A percentile compares a stretch with the other conserved stretches of the same genome.
These are phyloP conservation scores for Hanseniaspora nectarophila DNA, from an alignment of 805 yeast species.

Conservation along the genomic window DNA sequence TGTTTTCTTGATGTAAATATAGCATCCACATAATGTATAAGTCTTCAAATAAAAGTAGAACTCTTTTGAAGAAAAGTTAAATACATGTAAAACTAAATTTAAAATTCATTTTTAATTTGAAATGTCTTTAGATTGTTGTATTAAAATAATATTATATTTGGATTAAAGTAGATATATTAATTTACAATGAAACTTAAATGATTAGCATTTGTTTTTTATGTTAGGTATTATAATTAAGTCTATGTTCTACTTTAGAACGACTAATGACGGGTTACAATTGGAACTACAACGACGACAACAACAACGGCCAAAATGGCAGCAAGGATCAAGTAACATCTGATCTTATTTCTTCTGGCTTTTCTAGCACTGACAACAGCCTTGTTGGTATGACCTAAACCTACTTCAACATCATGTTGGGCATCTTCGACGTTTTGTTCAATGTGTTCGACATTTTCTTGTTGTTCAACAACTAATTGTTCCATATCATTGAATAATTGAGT, in stretches of 20 bases:
- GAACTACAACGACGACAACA: conserved; percentile 55
- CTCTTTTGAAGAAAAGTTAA: too few relatives aligned
- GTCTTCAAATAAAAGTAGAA: too few relatives aligned
- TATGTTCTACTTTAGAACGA: too few relatives aligned
- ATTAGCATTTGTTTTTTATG: too few relatives aligned
- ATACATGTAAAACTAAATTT: too few relatives aligned
- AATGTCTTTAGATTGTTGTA: neutral
- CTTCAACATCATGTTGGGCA: conserved; percentile 85
- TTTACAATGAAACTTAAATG: too few relatives aligned
- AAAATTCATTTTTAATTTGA: too few relatives aligned
- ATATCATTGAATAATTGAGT: conserved; percentile 89
- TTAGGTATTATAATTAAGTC: neutral
- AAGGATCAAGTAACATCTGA: conserved; percentile 66
- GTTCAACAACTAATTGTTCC: conserved; percentile 93
- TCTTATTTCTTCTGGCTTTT: conserved; percentile 80
- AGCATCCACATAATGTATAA: too few relatives aligned
- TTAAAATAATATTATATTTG: too few relatives aligned
- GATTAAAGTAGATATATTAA: neutral
- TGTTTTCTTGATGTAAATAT: too few relatives aligned
- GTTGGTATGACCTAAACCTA: conserved; percentile 86
- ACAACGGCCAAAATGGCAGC: conserved; percentile 49
- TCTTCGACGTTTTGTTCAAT: conserved; percentile 66
- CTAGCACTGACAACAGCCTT: conserved; percentile 81
- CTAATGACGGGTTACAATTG: conserved; percentile 25
- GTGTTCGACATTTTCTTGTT: conserved; percentile 75